Evolutionary conservation across 441 rosid genomes (phyloP).

Genomic region (Syzygium malaccense): DNA sequence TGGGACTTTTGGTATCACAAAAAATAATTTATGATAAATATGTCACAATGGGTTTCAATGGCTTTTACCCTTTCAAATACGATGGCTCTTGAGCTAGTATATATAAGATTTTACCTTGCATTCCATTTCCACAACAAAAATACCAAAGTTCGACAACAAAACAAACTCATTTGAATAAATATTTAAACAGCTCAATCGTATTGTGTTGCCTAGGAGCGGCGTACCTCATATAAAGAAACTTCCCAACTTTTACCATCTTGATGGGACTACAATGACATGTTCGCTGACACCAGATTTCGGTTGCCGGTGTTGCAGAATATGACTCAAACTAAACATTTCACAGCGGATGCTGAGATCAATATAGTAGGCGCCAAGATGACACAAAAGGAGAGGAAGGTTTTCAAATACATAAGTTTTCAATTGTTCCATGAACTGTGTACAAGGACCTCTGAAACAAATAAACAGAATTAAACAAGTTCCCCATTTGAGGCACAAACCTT

Average conservation of each 20-base stretch:
- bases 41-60: no score
- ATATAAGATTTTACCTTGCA: neutral
- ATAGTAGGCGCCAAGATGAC: neutral
- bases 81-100: no score
- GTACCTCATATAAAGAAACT: neutral
- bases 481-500: neutral
- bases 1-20: no score
- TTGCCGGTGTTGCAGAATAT: neutral
- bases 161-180: neutral
- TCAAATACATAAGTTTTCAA: neutral
- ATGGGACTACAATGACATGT: neutral
- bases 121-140: neutral
- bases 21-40: no score
- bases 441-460: neutral
- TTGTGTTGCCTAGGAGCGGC: neutral
- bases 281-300: neutral
- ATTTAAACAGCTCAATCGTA: no score
- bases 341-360: neutral
- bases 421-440: neutral
- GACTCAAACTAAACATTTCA: neutral
- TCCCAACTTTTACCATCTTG: neutral
- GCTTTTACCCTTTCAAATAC: neutral
- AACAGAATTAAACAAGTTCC: neutral
- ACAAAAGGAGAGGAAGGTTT: neutral
- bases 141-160: neutral